Base-by-base conservation (phyloP, 2,329 filamentous ascomycete species). In the Fusarium xylarioides region DNA sequence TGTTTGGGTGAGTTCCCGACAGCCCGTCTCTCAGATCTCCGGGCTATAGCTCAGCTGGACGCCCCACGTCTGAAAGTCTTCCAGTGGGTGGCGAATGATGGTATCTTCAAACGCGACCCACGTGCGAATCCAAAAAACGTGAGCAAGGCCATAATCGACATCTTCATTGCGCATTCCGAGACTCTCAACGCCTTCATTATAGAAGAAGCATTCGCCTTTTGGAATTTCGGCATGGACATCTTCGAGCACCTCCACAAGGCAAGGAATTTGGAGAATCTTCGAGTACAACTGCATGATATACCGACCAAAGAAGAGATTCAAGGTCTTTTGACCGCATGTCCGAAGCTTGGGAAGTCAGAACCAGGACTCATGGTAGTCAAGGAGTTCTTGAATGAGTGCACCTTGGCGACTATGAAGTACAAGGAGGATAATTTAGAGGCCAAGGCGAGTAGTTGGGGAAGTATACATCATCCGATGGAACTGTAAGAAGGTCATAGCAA, bases 171-270 rank as follows among this genome's bases (percentile, higher is more conserved):
- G 7, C 61, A 68, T 14, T 38, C 57, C 1, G 46, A 50, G 5
- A 73, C 63, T 5, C 32, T 74, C 15, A 21, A 28, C 9, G 8
- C 5, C 12, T 23, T 46, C 12, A 19, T 8, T 4, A 32, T 38
- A 11, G 15, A 26, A 2, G 21, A n/a, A n/a, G 6, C 11, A 16
- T 37, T 37, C 19, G 23, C 6, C 34, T n/a, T 37, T 38, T 53
- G n/a, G 18, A 18, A 8, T 10, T 28, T 57, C 4, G 42, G 54
- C 4, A 47, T 2, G 28, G 8, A 23, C 14, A 11, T 46, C 4
- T 21, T 57, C 2, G 34, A 54, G 3, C 54, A 30, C 16, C 59
- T 57, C 5, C 68, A 40, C 2, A 43, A 61, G 5, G 71, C 70
- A 15, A 63, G 15, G 4, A 12, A 16, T 7, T 12, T 57, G 23